phyloP scores from a whole-genome alignment of 371 early-diverging fungal species.

The Nematocida sp. region DNA sequence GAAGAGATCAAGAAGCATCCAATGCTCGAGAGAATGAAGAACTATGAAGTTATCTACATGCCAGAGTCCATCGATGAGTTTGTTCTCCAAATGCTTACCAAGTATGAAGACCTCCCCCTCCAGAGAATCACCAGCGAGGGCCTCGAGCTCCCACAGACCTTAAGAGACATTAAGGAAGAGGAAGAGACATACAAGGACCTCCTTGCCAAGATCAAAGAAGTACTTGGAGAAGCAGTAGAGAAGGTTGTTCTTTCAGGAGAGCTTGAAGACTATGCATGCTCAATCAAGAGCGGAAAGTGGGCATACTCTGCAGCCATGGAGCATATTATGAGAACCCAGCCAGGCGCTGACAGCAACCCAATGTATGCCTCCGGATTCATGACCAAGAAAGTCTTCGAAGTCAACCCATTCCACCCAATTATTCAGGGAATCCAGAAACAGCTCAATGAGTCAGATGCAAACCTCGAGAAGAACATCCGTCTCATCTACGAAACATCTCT shows the following conservation, averaged over 20 bases:
- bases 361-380: slow-evolving; percentile 23
- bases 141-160: slow-evolving; percentile 72
- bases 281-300: slow-evolving; percentile 35
- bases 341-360: slow-evolving; percentile 1
- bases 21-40: slow-evolving; percentile 76
- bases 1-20: slow-evolving; percentile 75
- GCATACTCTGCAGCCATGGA: slow-evolving; percentile 55
- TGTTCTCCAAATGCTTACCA: slow-evolving; percentile 74
- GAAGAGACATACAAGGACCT: slow-evolving; percentile 71
- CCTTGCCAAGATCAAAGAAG: slow-evolving; percentile 70
- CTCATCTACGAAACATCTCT: slow-evolving; percentile 37
- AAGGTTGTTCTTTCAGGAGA: slow-evolving; percentile 16
- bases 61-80: slow-evolving; percentile 84
- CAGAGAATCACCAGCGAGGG: slow-evolving; percentile 77
- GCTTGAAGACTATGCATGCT: slow-evolving; percentile 9
- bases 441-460: neutral
- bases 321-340: slow-evolving; percentile 46
- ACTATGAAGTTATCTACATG: slow-evolving; percentile 82
- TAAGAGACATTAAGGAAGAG: slow-evolving; percentile 71
- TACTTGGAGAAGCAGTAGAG: slow-evolving; percentile 68
- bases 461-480: slow-evolving; percentile 5
- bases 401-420: slow-evolving; percentile 44
- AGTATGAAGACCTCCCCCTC: slow-evolving; percentile 74
- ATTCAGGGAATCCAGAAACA: slow-evolving; percentile 21
- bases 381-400: slow-evolving; percentile 47